Evolutionary conservation across 768 basidiomycete species (phyloP).

Genomic region (Pulveroboletus sp.): DNA sequence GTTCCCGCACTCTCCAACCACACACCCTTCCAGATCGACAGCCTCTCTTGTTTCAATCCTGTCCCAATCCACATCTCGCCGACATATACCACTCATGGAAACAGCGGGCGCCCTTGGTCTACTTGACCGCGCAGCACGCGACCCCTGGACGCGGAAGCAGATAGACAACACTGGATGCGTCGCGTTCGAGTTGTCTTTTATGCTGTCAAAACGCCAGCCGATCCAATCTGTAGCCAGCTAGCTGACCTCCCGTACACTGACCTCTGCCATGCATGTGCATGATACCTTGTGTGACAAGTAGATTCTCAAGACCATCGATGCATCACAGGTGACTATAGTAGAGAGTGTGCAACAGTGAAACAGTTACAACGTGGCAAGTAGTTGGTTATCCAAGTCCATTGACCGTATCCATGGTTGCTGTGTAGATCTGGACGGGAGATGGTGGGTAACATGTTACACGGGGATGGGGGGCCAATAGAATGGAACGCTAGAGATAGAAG

Average conservation of each 20-base stretch:
- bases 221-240: constrained; percentile 8
- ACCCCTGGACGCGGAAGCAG: constrained; percentile 19
- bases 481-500: constrained; percentile 15
- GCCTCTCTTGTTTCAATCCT: neutral
- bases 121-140: too few species aligned
- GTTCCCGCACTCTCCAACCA: constrained; percentile 3
- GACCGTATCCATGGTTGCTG: constrained; percentile 37
- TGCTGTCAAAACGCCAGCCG: neutral
- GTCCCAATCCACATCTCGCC: too few species aligned
- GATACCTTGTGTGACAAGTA: neutral
- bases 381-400: constrained; percentile 52
- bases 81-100: too few species aligned
- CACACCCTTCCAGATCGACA: neutral
- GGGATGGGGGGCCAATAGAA: constrained; percentile 15
- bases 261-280: neutral
- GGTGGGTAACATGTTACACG: constrained; percentile 29
- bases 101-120: too few species aligned
- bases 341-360: constrained; percentile 17
- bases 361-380: constrained; percentile 50
- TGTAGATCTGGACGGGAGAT: constrained; percentile 26
- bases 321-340: constrained; percentile 11
- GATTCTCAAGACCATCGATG: neutral
- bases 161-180: neutral
- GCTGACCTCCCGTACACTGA: neutral
- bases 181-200: too few species aligned